phyloP scores from a whole-genome alignment of 306 rosid genomes.

The Fragaria ananassa region DNA sequence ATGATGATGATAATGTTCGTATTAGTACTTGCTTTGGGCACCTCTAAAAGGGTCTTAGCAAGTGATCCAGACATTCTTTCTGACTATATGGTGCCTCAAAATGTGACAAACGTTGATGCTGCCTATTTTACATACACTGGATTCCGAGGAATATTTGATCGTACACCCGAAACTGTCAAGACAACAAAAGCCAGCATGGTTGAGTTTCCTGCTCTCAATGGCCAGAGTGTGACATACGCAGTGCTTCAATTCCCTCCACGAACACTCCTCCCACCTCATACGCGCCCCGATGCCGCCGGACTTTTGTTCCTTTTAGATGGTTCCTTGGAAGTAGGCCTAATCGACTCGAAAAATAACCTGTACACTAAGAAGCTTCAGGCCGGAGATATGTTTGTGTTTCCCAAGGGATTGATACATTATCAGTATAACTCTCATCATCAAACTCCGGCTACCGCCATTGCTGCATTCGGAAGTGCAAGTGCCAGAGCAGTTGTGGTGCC shows the following conservation, averaged over 20 bases:
- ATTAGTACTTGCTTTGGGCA: neutral
- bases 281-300: conserved; percentile 29
- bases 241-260: conserved; percentile 22
- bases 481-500: conserved; percentile 33
- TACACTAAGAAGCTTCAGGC: conserved; percentile 27
- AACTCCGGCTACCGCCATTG: conserved; percentile 29
- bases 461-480: conserved; percentile 40
- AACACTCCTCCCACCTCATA: conserved; percentile 30
- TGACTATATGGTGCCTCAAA: conserved; percentile 14
- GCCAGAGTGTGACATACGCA: conserved; percentile 19
- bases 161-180: neutral
- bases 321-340: conserved; percentile 32
- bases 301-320: conserved; percentile 33
- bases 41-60: neutral
- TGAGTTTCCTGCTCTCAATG: conserved; percentile 20
- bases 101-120: neutral
- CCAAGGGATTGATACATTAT: conserved; percentile 34
- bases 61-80: conserved; percentile 18
- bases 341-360: conserved; percentile 22
- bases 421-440: conserved; percentile 22
- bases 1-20: neutral
- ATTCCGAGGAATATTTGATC: conserved; percentile 4
- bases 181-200: conserved; percentile 12
- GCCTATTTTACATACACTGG: conserved; percentile 20
- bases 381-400: conserved; percentile 40